These are phyloP conservation scores for Arthrobotrys pseudoclavata DNA, from an alignment of 2,329 filamentous ascomycete species.

Conservation along the genomic window DNA sequence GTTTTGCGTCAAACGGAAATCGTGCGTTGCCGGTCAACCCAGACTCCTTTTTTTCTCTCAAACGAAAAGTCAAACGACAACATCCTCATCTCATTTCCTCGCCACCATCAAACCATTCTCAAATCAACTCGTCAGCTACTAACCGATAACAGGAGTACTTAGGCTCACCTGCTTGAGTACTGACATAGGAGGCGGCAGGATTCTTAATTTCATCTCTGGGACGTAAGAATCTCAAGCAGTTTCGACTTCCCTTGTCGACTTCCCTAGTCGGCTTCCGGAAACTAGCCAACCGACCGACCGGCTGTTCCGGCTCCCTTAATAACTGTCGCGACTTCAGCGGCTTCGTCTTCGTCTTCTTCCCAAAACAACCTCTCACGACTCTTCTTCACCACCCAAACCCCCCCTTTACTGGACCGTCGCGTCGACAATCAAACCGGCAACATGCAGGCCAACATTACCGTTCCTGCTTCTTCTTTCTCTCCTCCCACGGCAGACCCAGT, in stretches of 20 bases:
- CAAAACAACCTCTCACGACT: conserved; percentile 35
- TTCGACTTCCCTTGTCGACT: conserved; percentile 31
- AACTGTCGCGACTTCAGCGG: conserved; percentile 14
- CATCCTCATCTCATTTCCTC: conserved; percentile 23
- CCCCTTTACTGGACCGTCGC: not conserved
- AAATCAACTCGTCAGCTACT: conserved; percentile 9
- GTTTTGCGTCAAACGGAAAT: not conserved
- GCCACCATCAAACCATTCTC: conserved; percentile 31
- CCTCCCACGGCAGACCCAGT: conserved; percentile 84
- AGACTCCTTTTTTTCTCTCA: conserved; percentile 1
- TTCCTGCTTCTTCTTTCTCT: conserved; percentile 75
- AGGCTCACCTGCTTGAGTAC: conserved; percentile 2
- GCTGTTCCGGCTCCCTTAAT: conserved; percentile 29
- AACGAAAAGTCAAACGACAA: conserved; percentile 15
- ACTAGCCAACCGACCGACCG: conserved; percentile 42
- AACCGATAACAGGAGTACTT: conserved; percentile 1
- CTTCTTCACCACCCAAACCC: conserved; percentile 6
- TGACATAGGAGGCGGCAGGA: not conserved
- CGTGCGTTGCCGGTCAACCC: conserved; percentile 3
- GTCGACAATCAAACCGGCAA: conserved; percentile 19
- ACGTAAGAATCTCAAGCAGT: conserved; percentile 20
- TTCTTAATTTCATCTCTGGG: not conserved
- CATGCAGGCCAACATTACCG: conserved; percentile 64
- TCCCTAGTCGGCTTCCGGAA: conserved; percentile 34
- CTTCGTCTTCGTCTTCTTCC: not conserved